These are phyloP conservation scores for Ceratobasidium sp. DNA, from an alignment of 1,284 basidiomycete species.

Conservation along the genomic window DNA sequence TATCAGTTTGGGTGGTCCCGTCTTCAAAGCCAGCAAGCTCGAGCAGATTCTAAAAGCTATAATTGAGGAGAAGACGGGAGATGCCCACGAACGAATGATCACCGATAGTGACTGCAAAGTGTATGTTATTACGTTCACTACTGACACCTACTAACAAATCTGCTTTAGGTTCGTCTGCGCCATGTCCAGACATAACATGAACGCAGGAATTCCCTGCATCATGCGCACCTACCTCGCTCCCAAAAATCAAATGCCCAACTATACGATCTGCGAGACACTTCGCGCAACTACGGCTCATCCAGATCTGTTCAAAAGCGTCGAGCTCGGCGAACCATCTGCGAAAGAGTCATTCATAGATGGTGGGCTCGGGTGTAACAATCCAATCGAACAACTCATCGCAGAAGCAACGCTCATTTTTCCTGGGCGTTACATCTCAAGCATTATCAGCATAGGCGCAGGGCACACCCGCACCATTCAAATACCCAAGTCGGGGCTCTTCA, in stretches of 20 bases:
- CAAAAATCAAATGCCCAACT: neutral
- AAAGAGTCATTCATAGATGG: conserved; percentile 18
- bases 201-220: neutral
- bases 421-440: neutral
- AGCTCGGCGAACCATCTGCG: neutral
- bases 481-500: neutral
- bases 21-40: neutral
- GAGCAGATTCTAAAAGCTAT: neutral
- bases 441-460: conserved; percentile 16
- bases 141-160: neutral
- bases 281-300: conserved; percentile 18
- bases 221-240: neutral
- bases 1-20: neutral
- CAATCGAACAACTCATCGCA: neutral
- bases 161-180: conserved; percentile 5
- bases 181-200: conserved; percentile 17
- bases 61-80: neutral
- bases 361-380: conserved; percentile 4
- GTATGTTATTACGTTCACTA: neutral
- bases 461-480: conserved; percentile 14
- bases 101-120: neutral
- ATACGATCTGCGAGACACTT: conserved; percentile 11
- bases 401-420: conserved; percentile 7
- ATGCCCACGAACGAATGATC: neutral
- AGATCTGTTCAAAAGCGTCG: conserved; percentile 6